Conservation (phyloP, 2,329 filamentous ascomycete genomes). For the Botrytis fabae region DNA sequence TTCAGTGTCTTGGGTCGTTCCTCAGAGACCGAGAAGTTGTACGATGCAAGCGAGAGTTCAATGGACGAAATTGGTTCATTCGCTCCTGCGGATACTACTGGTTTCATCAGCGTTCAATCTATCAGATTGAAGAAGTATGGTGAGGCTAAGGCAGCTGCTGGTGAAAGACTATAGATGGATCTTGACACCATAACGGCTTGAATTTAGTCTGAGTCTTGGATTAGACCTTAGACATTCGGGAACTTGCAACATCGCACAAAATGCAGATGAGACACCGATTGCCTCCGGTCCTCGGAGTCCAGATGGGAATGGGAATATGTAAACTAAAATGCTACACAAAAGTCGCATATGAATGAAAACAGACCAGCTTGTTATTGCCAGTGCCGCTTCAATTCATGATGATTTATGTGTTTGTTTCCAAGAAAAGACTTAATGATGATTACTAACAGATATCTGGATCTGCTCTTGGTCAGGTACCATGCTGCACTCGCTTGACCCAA, state of each 20-base stretch:
- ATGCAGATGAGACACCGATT: not conserved
- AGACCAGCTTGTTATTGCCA: constrained; percentile 17
- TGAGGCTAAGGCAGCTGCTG: constrained; percentile 78
- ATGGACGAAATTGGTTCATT: constrained; percentile 74
- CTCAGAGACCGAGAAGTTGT: constrained; percentile 67
- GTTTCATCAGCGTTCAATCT: constrained; percentile 64
- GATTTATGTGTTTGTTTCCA: not conserved
- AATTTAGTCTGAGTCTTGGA: constrained; percentile 6
- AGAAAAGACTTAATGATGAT: constrained; percentile 17
- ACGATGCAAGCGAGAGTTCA: constrained; percentile 62
- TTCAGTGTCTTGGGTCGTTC: constrained; percentile 60
- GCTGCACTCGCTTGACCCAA: not conserved
- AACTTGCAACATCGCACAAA: constrained; percentile 8
- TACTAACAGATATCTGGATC: not conserved
- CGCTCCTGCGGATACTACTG: constrained; percentile 63
- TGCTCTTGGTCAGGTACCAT: not conserved
- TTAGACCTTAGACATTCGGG: not conserved
- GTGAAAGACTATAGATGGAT: constrained; percentile 60
- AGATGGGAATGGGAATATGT: not conserved
- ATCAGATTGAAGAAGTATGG: constrained; percentile 63
- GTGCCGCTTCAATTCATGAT: constrained; percentile 8
- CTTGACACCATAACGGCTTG: constrained; percentile 3
- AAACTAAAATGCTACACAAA: constrained; percentile 9
- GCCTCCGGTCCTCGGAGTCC: not conserved
- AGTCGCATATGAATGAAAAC: constrained; percentile 9